phyloP scores from a whole-genome alignment of 257 asterid genomes.

The Mentha longifolia region DNA sequence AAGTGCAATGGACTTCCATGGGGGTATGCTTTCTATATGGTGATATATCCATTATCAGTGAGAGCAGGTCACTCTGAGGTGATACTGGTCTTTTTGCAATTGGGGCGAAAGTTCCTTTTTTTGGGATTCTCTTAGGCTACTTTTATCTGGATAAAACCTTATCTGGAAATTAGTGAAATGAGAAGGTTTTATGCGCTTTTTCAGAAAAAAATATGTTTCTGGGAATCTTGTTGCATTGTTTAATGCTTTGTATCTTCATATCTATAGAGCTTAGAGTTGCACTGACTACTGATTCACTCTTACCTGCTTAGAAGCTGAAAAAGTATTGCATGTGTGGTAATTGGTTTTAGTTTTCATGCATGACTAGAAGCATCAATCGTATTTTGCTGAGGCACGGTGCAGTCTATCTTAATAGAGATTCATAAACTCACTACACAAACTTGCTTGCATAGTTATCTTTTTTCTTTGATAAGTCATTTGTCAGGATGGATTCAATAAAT shows the following conservation, averaged over 20 bases:
- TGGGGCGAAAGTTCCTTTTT: not conserved
- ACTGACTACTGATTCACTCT: not conserved
- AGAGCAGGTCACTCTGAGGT: slow-evolving; percentile 17
- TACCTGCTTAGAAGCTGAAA: not conserved
- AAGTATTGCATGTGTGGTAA: not conserved
- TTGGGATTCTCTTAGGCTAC: slow-evolving; percentile 1
- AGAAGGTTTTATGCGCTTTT: not conserved
- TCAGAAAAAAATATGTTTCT: too few relatives aligned
- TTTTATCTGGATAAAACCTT: slow-evolving; percentile 6
- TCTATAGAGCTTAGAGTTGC: not conserved
- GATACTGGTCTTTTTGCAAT: not conserved
- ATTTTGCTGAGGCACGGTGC: not conserved
- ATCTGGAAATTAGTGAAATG: not conserved
- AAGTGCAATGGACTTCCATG: slow-evolving; percentile 86
- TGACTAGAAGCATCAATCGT: not conserved
- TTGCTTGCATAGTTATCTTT: slow-evolving; percentile 1
- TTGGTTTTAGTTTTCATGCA: not conserved
- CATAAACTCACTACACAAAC: not conserved
- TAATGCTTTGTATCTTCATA: not conserved
- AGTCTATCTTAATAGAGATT: not conserved
- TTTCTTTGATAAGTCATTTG: not conserved
- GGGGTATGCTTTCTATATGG: slow-evolving; percentile 58
- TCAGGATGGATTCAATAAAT: not conserved
- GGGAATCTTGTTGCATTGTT: not conserved
- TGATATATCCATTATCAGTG: slow-evolving; percentile 8